Percentiles rank a stretch among this genome's conserved stretches.
Conservation (phyloP, 106 monocot species). For the Agapanthus africanus region DNA sequence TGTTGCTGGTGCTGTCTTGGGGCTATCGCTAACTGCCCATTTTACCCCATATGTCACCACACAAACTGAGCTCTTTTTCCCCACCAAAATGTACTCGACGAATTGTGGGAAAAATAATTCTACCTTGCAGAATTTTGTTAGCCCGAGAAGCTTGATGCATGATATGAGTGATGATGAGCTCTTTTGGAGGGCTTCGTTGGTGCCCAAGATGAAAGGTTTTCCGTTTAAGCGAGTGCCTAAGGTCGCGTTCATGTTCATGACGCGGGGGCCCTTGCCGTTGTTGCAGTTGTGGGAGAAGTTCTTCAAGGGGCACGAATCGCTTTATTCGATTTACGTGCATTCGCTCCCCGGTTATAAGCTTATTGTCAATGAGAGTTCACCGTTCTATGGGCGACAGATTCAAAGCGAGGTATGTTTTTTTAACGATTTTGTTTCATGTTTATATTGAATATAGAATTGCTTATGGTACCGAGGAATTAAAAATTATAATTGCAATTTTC, state of each 20-base stretch:
- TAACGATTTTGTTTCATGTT: not conserved
- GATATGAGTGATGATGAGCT: slow-evolving; percentile 72
- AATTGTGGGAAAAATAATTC: slow-evolving; percentile 32
- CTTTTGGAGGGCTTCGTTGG: slow-evolving; percentile 83
- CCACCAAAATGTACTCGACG: slow-evolving; percentile 26
- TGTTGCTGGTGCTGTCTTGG: slow-evolving; percentile 58
- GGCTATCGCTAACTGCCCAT: slow-evolving; percentile 42
- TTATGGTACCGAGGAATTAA: not conserved
- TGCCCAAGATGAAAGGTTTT: slow-evolving; percentile 51
- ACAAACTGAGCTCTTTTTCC: slow-evolving; percentile 47
- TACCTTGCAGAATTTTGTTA: slow-evolving; percentile 42
- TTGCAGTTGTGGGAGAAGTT: slow-evolving; percentile 75
- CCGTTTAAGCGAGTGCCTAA: slow-evolving; percentile 75
- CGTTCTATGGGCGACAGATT: slow-evolving; percentile 75
- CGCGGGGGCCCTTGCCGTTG: slow-evolving; percentile 68
- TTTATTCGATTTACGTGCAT: slow-evolving; percentile 78
- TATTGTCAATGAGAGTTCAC: slow-evolving; percentile 49
- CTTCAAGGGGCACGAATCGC: slow-evolving; percentile 60
- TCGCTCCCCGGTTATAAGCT: slow-evolving; percentile 58
- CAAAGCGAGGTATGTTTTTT: slow-evolving; percentile 60
- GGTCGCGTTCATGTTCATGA: slow-evolving; percentile 89
- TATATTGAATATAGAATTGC: not conserved
- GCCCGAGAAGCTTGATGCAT: slow-evolving; percentile 44
- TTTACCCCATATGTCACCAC: slow-evolving; percentile 33
- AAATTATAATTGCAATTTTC: not conserved